phyloP scores from a whole-genome alignment of 73 alveolate species.

The Symbiodinium pilosum region DNA sequence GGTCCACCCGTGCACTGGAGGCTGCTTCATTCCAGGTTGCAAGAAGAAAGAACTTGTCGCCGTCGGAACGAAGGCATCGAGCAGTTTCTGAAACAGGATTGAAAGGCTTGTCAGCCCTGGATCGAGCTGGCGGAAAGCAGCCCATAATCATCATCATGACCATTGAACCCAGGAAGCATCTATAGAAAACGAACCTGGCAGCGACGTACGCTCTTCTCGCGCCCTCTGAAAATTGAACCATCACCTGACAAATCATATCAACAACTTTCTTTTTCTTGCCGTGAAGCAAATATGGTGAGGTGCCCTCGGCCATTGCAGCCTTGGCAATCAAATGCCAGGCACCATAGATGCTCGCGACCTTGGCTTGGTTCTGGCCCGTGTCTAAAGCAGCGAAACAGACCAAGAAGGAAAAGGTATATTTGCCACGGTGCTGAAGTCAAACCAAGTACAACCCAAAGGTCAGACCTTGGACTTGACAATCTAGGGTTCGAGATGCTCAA shows the following conservation, averaged over 20 bases:
- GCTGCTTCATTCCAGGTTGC: background rate
- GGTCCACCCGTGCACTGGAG: too few species aligned
- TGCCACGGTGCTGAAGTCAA: background rate
- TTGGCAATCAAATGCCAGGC: constrained; percentile 20
- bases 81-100: background rate
- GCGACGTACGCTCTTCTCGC: background rate
- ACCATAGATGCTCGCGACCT: constrained; percentile 20
- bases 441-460: background rate
- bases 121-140: background rate
- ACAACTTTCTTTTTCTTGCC: background rate
- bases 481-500: too few species aligned
- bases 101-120: constrained; percentile 6
- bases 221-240: background rate
- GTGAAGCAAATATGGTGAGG: constrained; percentile 2
- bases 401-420: too few species aligned
- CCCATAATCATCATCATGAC: background rate
- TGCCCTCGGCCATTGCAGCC: constrained; percentile 33
- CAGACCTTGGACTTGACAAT: background rate
- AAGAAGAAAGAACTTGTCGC: constrained; percentile 2
- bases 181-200: background rate
- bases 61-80: background rate
- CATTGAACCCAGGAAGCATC: background rate
- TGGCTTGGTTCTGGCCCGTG: background rate
- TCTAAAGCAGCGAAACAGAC: too few species aligned
- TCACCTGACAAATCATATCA: background rate